Evolutionary conservation across 192 early-diverging fungal genomes (phyloP).

Genomic region (Backusella morwellensis): DNA sequence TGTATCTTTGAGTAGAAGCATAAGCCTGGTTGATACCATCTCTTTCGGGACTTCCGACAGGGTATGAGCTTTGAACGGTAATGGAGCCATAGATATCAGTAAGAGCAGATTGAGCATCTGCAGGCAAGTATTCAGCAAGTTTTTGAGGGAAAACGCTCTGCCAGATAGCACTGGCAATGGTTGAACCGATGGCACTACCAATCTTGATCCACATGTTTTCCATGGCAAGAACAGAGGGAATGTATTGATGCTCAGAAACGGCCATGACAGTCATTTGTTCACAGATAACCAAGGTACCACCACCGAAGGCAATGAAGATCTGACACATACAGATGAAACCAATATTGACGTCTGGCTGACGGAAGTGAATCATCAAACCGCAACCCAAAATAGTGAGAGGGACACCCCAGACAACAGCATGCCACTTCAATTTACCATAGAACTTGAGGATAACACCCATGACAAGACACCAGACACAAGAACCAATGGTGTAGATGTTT

Average conservation of each 20-base stretch:
- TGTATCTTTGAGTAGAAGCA: neutral
- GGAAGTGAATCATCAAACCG: slow-evolving; percentile 16
- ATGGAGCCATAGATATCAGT: slow-evolving; percentile 7
- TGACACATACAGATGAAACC: slow-evolving; percentile 16
- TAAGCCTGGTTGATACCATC: slow-evolving; percentile 9
- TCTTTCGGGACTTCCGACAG: slow-evolving; percentile 8
- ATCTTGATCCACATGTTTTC: slow-evolving; percentile 5
- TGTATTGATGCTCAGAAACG: neutral
- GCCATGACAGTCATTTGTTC: slow-evolving; percentile 13
- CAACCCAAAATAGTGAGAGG: slow-evolving; percentile 8
- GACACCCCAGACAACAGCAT: slow-evolving; percentile 5
- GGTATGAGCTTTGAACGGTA: neutral
- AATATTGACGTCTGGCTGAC: slow-evolving; percentile 1
- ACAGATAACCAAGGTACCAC: slow-evolving; percentile 11
- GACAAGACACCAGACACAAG: slow-evolving; percentile 7
- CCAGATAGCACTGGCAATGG: slow-evolving; percentile 20
- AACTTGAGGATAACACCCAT: slow-evolving; percentile 3
- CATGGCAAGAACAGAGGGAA: slow-evolving; percentile 9
- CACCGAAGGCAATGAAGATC: slow-evolving; percentile 13
- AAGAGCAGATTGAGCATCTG: neutral
- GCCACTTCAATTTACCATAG: slow-evolving; percentile 12
- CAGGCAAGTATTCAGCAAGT: slow-evolving; percentile 13
- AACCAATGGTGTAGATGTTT: slow-evolving; percentile 11
- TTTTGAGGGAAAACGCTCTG: neutral
- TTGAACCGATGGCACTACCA: slow-evolving; percentile 5